phyloP scores from a whole-genome alignment of 768 basidiomycete species.

The Lactifluus volemus region DNA sequence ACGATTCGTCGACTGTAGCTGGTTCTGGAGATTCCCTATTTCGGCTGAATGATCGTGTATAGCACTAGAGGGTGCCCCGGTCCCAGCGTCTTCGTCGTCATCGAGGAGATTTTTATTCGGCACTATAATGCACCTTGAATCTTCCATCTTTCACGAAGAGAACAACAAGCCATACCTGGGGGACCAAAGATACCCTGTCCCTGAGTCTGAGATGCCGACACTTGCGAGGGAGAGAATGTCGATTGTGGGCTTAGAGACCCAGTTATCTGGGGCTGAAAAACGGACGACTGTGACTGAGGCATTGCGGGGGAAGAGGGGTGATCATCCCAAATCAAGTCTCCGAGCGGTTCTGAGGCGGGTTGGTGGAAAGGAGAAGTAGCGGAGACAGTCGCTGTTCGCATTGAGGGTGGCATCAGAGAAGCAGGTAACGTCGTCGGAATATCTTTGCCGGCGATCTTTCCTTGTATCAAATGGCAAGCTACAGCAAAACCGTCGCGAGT shows the following conservation, averaged over 20 bases:
- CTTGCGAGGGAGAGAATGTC: not conserved
- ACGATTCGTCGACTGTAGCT: conserved; percentile 69
- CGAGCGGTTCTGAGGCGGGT: conserved; percentile 31
- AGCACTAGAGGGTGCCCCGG: conserved; percentile 37
- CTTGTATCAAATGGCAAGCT: conserved; percentile 88
- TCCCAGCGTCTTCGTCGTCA: conserved; percentile 56
- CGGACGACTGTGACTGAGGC: conserved; percentile 32
- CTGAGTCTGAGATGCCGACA: conserved; percentile 21
- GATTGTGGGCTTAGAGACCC: not conserved
- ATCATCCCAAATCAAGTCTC: conserved; percentile 40
- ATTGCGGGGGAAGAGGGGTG: conserved; percentile 27
- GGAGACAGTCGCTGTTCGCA: conserved; percentile 41
- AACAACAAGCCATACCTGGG: conserved; percentile 23
- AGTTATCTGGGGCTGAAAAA: conserved; percentile 13
- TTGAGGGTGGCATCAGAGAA: conserved; percentile 73
- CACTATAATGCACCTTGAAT: conserved; percentile 1
- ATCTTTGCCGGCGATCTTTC: conserved; percentile 70
- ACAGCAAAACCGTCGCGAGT: conserved; percentile 92
- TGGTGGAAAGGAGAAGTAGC: conserved; percentile 32
- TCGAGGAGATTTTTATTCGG: conserved; percentile 51
- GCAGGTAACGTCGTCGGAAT: conserved; percentile 63
- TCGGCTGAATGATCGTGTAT: conserved; percentile 72
- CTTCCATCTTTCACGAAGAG: conserved; percentile 21
- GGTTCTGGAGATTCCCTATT: conserved; percentile 82
- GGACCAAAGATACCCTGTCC: conserved; percentile 45